Evolutionary conservation across 1,284 basidiomycete species (phyloP).

Genomic region (Apiotrichum sp.): DNA sequence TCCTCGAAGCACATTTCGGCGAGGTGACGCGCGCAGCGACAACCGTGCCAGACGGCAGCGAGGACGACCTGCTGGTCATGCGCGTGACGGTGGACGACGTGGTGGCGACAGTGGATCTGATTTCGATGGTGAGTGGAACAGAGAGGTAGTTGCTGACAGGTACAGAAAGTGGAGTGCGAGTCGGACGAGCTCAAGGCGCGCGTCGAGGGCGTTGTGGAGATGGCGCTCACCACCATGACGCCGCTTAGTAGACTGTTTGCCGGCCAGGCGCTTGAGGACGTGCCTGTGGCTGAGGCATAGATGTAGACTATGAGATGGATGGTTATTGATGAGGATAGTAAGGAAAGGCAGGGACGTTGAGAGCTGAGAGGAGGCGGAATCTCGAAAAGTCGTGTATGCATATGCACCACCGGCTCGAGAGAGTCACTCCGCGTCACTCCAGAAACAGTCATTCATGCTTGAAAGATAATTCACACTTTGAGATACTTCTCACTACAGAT

Average conservation of each 20-base stretch:
- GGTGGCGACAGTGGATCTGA: constrained; percentile 36
- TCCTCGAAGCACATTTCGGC: constrained; percentile 92
- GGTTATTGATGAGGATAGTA: too few species aligned
- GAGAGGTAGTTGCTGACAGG: background rate
- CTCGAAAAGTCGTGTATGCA: too few species aligned
- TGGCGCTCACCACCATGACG: constrained; percentile 81
- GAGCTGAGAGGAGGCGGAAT: too few species aligned
- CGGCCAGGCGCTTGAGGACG: constrained; percentile 23
- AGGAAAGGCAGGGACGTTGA: too few species aligned
- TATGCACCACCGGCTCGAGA: too few species aligned
- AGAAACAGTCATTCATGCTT: too few species aligned
- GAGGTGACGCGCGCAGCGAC: constrained; percentile 53
- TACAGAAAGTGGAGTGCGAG: constrained; percentile 65
- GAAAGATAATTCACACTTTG: too few species aligned
- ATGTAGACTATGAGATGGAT: too few species aligned
- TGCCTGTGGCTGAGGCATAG: constrained; percentile 1
- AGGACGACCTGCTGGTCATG: constrained; percentile 42
- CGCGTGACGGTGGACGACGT: constrained; percentile 40
- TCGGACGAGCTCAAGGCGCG: constrained; percentile 64
- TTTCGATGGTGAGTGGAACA: constrained; percentile 35
- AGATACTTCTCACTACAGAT: too few species aligned
- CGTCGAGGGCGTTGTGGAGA: constrained; percentile 76
- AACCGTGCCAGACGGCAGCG: constrained; percentile 26
- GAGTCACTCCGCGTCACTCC: too few species aligned
- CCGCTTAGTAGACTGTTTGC: constrained; percentile 56